Conservation (phyloP, 179 eudicot species). For the Vitellaria paradoxa region DNA sequence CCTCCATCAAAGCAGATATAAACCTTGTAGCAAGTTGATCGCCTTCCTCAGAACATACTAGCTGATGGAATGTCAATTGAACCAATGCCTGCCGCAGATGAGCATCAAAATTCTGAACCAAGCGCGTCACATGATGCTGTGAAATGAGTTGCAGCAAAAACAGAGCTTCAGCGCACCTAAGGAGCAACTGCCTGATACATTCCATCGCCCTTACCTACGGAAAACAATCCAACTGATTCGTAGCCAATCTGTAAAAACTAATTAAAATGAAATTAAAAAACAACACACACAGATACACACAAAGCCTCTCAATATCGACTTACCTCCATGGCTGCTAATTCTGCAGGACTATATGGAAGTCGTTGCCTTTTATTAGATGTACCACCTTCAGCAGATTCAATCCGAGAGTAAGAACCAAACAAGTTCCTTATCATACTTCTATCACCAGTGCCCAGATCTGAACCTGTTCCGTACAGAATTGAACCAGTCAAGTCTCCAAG, state of each 20-base stretch:
- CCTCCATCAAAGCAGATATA: constrained; percentile 97
- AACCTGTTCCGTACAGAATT: constrained; percentile 65
- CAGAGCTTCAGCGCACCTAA: constrained; percentile 86
- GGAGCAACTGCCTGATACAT: constrained; percentile 92
- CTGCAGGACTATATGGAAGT: constrained; percentile 79
- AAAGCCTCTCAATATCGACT: constrained; percentile 5
- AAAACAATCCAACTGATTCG: constrained; percentile 10
- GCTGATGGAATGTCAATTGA: constrained; percentile 83
- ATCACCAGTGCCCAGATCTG: constrained; percentile 64
- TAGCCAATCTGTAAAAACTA: constrained; percentile 6
- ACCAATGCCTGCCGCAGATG: constrained; percentile 46
- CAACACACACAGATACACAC: background rate
- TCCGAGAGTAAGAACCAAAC: constrained; percentile 70
- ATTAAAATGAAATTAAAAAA: background rate
- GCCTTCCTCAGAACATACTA: constrained; percentile 97
- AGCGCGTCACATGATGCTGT: constrained; percentile 82
- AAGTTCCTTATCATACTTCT: constrained; percentile 68
- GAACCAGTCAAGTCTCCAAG: constrained; percentile 95
- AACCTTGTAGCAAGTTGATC: constrained; percentile 85
- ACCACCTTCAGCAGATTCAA: constrained; percentile 58
- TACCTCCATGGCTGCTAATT: constrained; percentile 97
- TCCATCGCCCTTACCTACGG: constrained; percentile 92
- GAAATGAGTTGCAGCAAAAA: constrained; percentile 84
- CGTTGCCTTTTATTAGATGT: constrained; percentile 85
- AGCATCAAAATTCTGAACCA: constrained; percentile 75